Evolutionary conservation across 306 rosid species (phyloP), one percentile per base, ranked within the genome.

Genomic region (Boehmeria nivea): DNA sequence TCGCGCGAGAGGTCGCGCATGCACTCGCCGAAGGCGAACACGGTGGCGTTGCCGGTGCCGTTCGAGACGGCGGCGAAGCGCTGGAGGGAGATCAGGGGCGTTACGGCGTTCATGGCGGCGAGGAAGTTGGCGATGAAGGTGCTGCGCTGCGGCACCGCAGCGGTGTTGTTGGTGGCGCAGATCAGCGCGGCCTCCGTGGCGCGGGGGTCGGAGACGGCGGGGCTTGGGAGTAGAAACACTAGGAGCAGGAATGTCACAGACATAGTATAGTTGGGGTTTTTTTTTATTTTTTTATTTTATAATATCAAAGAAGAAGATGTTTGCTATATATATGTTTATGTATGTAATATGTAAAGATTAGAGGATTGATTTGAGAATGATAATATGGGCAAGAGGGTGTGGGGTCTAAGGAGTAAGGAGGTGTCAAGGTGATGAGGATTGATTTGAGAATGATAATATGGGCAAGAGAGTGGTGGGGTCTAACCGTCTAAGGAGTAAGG

Each of bases 1-100:
- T 54, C 5, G 20, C 47, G 70, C 1, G 83, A 56, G 15, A 86
- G 82, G 62, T 86, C 90, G 12, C 22, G 69, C 87, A 86, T 75
- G 75, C 95, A 86, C 82, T 80, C 74, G 0, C 80, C 88, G 17
- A 80, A 69, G 6, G 88, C 76, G 33, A 67, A 76, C 12, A 86
- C 88, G 7, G 75, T 61, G 45, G 39, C 14, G 67, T 72, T 82
- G 2, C 65, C 70, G 1, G 83, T 51, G 13, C 90, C 88, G 13
- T 73, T 78, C 4, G 61, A 42, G 2, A 61, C 77, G 16, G 74
- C 58, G 0, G 78, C 95, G 38, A 37, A 70, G 26, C 72, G 20
- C 23, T 65, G 68, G 0, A 9, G 0, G 14, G 63, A 47, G 38
- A 81, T 48, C 2, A 69, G 49, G 37, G 82, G 75, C 14, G 75